Conservation (phyloP, 306 rosid genomes). For the Purshia tridentata region DNA sequence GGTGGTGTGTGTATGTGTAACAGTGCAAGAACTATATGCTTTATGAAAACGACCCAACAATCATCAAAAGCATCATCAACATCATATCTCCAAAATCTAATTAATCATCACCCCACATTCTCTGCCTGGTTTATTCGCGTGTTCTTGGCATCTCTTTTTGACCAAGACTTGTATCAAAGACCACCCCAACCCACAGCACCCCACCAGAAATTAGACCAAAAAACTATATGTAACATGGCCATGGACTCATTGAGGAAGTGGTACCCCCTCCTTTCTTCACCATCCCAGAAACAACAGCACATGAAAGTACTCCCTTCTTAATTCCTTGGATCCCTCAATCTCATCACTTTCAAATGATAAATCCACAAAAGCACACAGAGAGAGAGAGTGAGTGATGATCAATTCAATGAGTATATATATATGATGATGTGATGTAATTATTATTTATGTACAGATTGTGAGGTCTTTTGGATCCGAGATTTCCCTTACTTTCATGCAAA, state of each 20-base stretch:
- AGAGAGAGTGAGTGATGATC: conserved; percentile 4
- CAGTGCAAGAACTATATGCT: conserved; percentile 16
- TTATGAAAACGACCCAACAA: conserved; percentile 63
- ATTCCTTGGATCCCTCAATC: conserved; percentile 79
- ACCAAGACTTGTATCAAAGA: conserved; percentile 40
- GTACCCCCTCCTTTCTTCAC: conserved; percentile 36
- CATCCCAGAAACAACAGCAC: conserved; percentile 41
- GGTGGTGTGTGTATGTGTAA: background rate
- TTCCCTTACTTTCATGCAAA: conserved; percentile 83
- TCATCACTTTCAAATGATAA: conserved; percentile 77
- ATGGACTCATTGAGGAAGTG: conserved; percentile 30
- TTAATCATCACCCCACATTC: conserved; percentile 16
- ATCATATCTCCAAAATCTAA: conserved; percentile 29
- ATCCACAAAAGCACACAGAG: conserved; percentile 21
- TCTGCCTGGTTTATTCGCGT: conserved; percentile 46
- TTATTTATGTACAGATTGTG: conserved; percentile 1
- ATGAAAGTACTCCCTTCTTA: conserved; percentile 48
- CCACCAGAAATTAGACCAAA: conserved; percentile 15
- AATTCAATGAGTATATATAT: conserved; percentile 18
- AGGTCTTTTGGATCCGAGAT: conserved; percentile 48
- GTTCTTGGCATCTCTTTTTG: conserved; percentile 51
- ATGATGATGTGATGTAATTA: conserved; percentile 3
- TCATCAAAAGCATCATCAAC: conserved; percentile 48
- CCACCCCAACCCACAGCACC: conserved; percentile 20
- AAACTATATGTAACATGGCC: background rate